Base-by-base conservation (phyloP, 257 asterid genomes). In the Apocynum venetum region DNA sequence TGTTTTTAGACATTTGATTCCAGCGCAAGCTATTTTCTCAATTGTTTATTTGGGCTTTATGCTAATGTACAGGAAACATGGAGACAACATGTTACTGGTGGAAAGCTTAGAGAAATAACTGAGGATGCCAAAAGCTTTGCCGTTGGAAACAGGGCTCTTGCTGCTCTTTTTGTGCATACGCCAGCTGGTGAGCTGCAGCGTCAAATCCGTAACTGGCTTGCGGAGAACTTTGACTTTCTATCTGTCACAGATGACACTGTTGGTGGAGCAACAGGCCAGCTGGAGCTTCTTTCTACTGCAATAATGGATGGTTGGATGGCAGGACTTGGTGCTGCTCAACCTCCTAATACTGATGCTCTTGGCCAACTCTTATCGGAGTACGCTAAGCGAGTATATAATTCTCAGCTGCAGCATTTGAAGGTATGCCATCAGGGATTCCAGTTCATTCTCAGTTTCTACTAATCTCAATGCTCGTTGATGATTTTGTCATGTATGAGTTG, bases 301-400 rank as follows among this genome's bases (percentile, higher is more conserved):
- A 90, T 96, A 79, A 96, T 96, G 99, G 99, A 96, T 81, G 99
- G 99, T 77, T 96, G 99, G 99, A 96, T 96, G 99, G 98, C 99
- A 74, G 99, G 99, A 75, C 96, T 96, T 76, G 99, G 99, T 76
- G 94, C 98, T 75, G 99, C 99, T 71, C 87, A 83, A 72, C 97
- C 92, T 77, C 99, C 99, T 63, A 79, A 55, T 61, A 90, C 98
- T 77, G 99, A 96, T 90, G 99, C 99, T 75, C 94, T 96, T 69
- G 99, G 99, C 72, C 98, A 90, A 83, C 97, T 96, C 78, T 90
- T 96, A 78, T 91, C 96, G 66, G 97, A 91, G 86, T 96, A 96
- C 83, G 97, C 97, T 46, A 90, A 91, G 78, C 89, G 97, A 77
- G 96, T 93, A 53, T 96, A 89, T 84, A 91, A 89, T 83, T 89